phyloP scores from a whole-genome alignment of 2,329 filamentous ascomycete genomes.

The Verticillium isaacii region DNA sequence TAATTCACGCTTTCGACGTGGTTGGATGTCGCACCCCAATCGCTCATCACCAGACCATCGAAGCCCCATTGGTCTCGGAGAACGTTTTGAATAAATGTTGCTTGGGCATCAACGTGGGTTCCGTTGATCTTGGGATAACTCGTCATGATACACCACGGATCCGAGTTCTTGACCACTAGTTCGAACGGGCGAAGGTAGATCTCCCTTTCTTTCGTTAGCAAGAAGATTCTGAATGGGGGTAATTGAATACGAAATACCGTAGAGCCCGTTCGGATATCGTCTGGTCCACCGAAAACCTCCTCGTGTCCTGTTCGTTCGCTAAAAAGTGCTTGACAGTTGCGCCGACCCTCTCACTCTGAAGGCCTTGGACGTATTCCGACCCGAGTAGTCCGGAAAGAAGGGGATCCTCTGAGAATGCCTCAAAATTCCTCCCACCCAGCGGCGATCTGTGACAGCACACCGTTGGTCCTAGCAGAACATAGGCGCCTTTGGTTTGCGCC shows the following conservation, averaged over 20 bases:
- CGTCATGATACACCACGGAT: slow-evolving; percentile 53
- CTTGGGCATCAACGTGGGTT: slow-evolving; percentile 20
- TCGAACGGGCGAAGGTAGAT: slow-evolving; percentile 64
- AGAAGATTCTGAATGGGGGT: no score
- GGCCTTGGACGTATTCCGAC: slow-evolving; percentile 23
- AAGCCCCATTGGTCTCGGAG: slow-evolving; percentile 9
- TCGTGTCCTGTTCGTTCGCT: slow-evolving; percentile 44
- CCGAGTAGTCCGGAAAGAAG: slow-evolving; percentile 18
- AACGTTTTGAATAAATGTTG: slow-evolving; percentile 3
- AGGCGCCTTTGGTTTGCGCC: slow-evolving; percentile 42
- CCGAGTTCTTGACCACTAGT: slow-evolving; percentile 50
- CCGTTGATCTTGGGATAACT: slow-evolving; percentile 49
- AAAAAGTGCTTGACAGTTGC: slow-evolving; percentile 29
- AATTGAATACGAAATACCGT: slow-evolving; percentile 18
- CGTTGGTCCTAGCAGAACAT: slow-evolving; percentile 56
- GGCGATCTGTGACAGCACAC: slow-evolving; percentile 60
- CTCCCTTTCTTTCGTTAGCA: slow-evolving; percentile 26
- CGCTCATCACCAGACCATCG: slow-evolving; percentile 9
- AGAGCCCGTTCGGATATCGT: slow-evolving; percentile 48
- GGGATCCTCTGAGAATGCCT: slow-evolving; percentile 55
- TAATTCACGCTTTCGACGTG: slow-evolving; percentile 20
- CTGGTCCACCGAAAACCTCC: slow-evolving; percentile 40
- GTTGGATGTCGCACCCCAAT: slow-evolving; percentile 3
- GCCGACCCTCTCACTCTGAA: slow-evolving; percentile 23
- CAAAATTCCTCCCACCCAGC: slow-evolving; percentile 58